Evolutionary conservation across 73 alveolate genomes (phyloP), one percentile per base, ranked within the genome.

Genomic region (Paramecium sexaurelia): DNA sequence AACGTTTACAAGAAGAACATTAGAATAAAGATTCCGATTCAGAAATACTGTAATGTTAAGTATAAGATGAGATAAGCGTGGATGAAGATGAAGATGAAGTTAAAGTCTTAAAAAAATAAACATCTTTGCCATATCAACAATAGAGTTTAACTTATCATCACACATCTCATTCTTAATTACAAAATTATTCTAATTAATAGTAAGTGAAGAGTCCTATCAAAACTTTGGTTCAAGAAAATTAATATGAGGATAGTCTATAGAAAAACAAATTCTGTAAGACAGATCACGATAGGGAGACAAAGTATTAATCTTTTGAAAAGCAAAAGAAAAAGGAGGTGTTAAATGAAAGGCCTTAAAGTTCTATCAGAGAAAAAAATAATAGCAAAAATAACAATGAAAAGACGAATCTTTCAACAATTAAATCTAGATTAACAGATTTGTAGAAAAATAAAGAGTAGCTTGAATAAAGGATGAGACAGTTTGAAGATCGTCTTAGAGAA

Each of bases 211-310:
- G 87, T 73, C 87, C 87, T 36, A 24, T 73, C 3, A 73, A 73
- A 20, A 17, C 67, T 5, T 33, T 39, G 9, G 19, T 33, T 2
- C 19, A 27, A 36, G 57, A 73, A 36, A 20, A 73, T 73, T 15
- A 73, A 32, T 73, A 15, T 73, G 87, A 73, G 9, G 87, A 73
- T 73, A 73, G 87, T 73, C 87, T 73, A n/a, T 73, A 73, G 35
- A 73, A 73, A 36, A 73, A 33, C 11, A 73, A 33, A 36, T 61
- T 29, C 36, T 39, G 55, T 11, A 73, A 33, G 17, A 73, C 57
- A 6, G 57, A 73, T 36, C 22, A 73, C 19, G 57, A 73, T 73
- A 33, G 43, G 35, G 57, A 73, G 7, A 6, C 1, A 0, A 73
- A 73, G 13, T 73, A 73, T 32, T 9, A 73, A 39, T 73, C 87